A percentile compares a stretch with the other conserved stretches of the same genome.
phyloP scores from a whole-genome alignment of 352 stramenopile species.

The Phytophthora meadii region DNA sequence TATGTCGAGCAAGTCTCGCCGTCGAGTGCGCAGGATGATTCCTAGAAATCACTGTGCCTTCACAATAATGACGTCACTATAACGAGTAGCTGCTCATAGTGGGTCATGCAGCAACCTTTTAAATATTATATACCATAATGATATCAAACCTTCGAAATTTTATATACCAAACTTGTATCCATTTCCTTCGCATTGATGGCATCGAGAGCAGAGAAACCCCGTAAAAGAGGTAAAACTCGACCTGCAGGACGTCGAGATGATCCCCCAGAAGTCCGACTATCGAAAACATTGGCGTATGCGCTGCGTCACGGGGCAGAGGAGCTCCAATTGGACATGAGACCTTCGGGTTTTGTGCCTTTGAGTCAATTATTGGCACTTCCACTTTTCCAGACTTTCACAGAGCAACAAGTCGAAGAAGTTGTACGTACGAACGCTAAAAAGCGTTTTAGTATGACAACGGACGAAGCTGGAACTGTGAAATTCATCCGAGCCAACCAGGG shows the following conservation, averaged over 20 bases:
- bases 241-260: conserved; percentile 42
- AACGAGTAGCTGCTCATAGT: too few relatives aligned
- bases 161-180: too few relatives aligned
- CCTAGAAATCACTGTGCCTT: too few relatives aligned
- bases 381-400: conserved; percentile 59
- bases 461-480: conserved; percentile 41
- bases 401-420: conserved; percentile 69
- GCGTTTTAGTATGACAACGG: conserved; percentile 71
- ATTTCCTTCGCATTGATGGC: conserved; percentile 15
- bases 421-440: conserved; percentile 79
- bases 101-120: too few relatives aligned
- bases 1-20: too few relatives aligned
- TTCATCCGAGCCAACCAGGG: conserved; percentile 88
- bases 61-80: too few relatives aligned
- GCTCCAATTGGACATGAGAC: conserved; percentile 71
- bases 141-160: too few relatives aligned
- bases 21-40: too few relatives aligned
- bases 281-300: conserved; percentile 80
- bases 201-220: conserved; percentile 7
- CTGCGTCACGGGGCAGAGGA: conserved; percentile 78
- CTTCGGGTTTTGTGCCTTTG: conserved; percentile 74
- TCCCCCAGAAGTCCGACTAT: conserved; percentile 68
- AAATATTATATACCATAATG: too few relatives aligned
- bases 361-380: conserved; percentile 54
- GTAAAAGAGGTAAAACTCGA: conserved; percentile 27